These are phyloP conservation scores for Gautieria morchelliformis DNA, from an alignment of 768 basidiomycete genomes.

Conservation along the genomic window DNA sequence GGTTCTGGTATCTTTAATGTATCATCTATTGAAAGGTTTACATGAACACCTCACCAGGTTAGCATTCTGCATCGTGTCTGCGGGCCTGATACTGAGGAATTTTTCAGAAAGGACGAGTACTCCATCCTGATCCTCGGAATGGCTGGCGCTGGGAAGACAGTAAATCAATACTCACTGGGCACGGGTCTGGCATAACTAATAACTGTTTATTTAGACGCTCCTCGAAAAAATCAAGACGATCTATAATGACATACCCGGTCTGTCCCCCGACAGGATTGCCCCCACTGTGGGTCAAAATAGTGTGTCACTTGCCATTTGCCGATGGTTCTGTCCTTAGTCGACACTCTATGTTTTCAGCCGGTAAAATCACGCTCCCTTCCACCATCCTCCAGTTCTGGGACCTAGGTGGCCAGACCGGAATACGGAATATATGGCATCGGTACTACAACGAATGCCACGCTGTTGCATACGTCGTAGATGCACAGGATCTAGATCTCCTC, in stretches of 20 bases:
- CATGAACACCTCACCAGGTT: slow-evolving; percentile 82
- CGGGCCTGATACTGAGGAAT: not conserved
- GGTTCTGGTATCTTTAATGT: slow-evolving; percentile 43
- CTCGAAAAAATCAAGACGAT: slow-evolving; percentile 91
- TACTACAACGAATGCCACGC: slow-evolving; percentile 98
- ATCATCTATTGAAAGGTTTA: slow-evolving; percentile 87
- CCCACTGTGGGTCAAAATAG: slow-evolving; percentile 98
- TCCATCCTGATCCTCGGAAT: slow-evolving; percentile 92
- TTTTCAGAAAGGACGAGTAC: slow-evolving; percentile 72
- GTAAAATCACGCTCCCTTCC: slow-evolving; percentile 86
- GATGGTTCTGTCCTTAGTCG: not conserved
- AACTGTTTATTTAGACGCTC: slow-evolving; percentile 45
- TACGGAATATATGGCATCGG: slow-evolving; percentile 86
- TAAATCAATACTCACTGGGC: slow-evolving; percentile 21
- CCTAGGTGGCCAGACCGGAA: slow-evolving; percentile 88
- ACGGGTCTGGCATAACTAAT: not conserved
- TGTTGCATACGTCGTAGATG: slow-evolving; percentile 92
- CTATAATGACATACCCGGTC: slow-evolving; percentile 78
- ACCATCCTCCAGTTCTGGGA: slow-evolving; percentile 97
- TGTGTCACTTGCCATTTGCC: slow-evolving; percentile 29
- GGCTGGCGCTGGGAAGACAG: slow-evolving; percentile 89
- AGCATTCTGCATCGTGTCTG: not conserved
- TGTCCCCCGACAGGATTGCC: slow-evolving; percentile 87
- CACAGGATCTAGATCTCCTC: slow-evolving; percentile 79
- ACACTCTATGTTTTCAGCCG: slow-evolving; percentile 44